Evolutionary conservation across 345 rosid genomes (phyloP).

Genomic region (Lagerstroemia speciosa): DNA sequence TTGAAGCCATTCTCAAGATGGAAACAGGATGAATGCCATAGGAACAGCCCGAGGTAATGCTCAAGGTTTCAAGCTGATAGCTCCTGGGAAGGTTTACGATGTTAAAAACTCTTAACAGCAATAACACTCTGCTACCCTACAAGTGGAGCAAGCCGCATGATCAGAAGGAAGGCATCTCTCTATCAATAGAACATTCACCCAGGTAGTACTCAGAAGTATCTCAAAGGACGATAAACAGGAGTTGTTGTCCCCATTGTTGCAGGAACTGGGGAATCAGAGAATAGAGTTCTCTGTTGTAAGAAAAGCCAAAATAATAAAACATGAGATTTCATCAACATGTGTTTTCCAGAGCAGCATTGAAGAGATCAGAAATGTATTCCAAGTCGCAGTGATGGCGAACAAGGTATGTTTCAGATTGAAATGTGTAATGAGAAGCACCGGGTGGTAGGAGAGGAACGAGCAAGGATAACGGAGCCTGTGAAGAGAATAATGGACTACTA

Average conservation of each 20-base stretch:
- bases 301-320: slow-evolving; percentile 49
- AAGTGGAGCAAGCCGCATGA: slow-evolving; percentile 63
- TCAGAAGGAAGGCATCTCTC: slow-evolving; percentile 48
- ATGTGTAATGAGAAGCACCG: slow-evolving; percentile 49
- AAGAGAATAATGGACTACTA: slow-evolving; percentile 64
- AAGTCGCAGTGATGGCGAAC: slow-evolving; percentile 20
- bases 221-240: slow-evolving; percentile 21
- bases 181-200: slow-evolving; percentile 16
- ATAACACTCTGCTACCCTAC: slow-evolving; percentile 69
- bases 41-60: slow-evolving; percentile 91
- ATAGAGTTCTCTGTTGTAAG: slow-evolving; percentile 48
- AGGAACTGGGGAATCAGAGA: slow-evolving; percentile 32
- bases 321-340: slow-evolving; percentile 34
- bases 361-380: slow-evolving; percentile 33
- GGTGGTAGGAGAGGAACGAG: slow-evolving; percentile 46
- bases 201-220: too few relatives aligned
- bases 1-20: slow-evolving; percentile 86
- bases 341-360: slow-evolving; percentile 32
- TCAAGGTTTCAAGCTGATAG: slow-evolving; percentile 55
- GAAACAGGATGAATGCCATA: slow-evolving; percentile 77
- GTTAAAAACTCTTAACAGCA: slow-evolving; percentile 68
- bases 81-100: slow-evolving; percentile 59
- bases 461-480: slow-evolving; percentile 51
- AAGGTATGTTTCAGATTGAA: slow-evolving; percentile 39
- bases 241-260: slow-evolving; percentile 42